A percentile compares a stretch with the other conserved stretches of the same genome.
Evolutionary conservation across 2,329 filamentous ascomycete species (phyloP).

Genomic region (Polytolypa hystricis): DNA sequence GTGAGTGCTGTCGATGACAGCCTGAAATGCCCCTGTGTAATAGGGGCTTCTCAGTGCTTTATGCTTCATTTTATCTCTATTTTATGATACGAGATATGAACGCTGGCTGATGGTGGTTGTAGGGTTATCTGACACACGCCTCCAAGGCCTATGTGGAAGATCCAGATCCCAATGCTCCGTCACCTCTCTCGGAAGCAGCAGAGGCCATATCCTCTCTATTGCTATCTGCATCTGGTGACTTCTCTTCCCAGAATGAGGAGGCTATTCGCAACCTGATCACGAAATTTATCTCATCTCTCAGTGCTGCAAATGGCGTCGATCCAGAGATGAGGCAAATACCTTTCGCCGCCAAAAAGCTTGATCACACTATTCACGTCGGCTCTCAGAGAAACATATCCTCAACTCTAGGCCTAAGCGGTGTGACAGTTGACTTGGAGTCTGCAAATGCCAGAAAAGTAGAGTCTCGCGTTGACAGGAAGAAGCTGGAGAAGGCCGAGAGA

Average conservation of each 20-base stretch:
- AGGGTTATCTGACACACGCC: slow-evolving; percentile 86
- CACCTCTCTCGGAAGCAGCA: slow-evolving; percentile 75
- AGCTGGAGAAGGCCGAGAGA: slow-evolving; percentile 94
- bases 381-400: slow-evolving; percentile 93
- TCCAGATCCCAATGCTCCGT: slow-evolving; percentile 53
- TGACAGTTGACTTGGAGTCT: slow-evolving; percentile 82
- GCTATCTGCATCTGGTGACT: slow-evolving; percentile 81
- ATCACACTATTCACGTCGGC: slow-evolving; percentile 90
- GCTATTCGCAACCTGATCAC: slow-evolving; percentile 74
- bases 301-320: slow-evolving; percentile 57
- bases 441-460: slow-evolving; percentile 89
- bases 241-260: slow-evolving; percentile 58
- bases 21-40: too few relatives aligned
- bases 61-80: too few relatives aligned
- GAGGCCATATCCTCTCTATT: slow-evolving; percentile 76
- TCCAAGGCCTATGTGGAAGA: slow-evolving; percentile 72
- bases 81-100: too few relatives aligned
- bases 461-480: slow-evolving; percentile 95
- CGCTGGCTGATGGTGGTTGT: slow-evolving; percentile 1
- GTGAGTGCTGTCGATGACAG: slow-evolving; percentile 23
- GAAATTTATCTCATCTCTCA: slow-evolving; percentile 79
- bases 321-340: slow-evolving; percentile 59
- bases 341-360: slow-evolving; percentile 69
- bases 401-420: slow-evolving; percentile 75
- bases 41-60: too few relatives aligned